phyloP scores from a whole-genome alignment of 768 basidiomycete genomes.

The Gloeopeniophorella convolvens region DNA sequence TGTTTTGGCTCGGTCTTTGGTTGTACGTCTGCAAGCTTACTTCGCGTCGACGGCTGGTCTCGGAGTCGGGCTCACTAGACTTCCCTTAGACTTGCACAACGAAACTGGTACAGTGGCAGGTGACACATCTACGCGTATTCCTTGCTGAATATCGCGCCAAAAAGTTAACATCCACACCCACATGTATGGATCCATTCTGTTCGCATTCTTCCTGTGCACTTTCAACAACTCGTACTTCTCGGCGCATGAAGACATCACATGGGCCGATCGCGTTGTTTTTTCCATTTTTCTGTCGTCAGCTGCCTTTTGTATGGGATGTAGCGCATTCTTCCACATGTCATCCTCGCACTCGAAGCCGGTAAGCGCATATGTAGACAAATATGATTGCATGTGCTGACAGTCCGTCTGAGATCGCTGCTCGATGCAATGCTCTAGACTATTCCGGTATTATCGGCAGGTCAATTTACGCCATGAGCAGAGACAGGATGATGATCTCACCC shows the following conservation, averaged over 20 bases:
- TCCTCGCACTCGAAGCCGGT: slow-evolving; percentile 69
- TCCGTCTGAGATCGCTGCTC: slow-evolving; percentile 42
- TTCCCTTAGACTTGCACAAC: slow-evolving; percentile 60
- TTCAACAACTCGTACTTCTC: slow-evolving; percentile 47
- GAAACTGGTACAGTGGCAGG: slow-evolving; percentile 51
- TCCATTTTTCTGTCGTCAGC: slow-evolving; percentile 64
- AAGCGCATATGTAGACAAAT: slow-evolving; percentile 20
- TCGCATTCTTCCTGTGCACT: slow-evolving; percentile 47
- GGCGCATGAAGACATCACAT: slow-evolving; percentile 47
- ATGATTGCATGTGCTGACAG: not conserved
- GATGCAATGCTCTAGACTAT: slow-evolving; percentile 67
- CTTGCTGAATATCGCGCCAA: slow-evolving; percentile 16
- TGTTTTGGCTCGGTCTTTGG: slow-evolving; percentile 59
- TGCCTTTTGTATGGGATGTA: slow-evolving; percentile 63
- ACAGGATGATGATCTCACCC: slow-evolving; percentile 9
- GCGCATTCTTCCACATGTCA: slow-evolving; percentile 68
- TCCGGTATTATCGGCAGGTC: slow-evolving; percentile 65
- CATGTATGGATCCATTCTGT: slow-evolving; percentile 60
- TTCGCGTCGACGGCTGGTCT: slow-evolving; percentile 5
- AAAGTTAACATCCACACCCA: slow-evolving; percentile 86
- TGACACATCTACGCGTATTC: slow-evolving; percentile 7
- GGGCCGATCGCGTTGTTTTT: slow-evolving; percentile 55
- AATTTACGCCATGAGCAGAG: slow-evolving; percentile 4
- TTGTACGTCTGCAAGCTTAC: slow-evolving; percentile 42
- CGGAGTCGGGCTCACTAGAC: slow-evolving; percentile 18